Evolutionary conservation across 2,329 filamentous ascomycete species (phyloP).

Genomic region (Diaporthe sp.): DNA sequence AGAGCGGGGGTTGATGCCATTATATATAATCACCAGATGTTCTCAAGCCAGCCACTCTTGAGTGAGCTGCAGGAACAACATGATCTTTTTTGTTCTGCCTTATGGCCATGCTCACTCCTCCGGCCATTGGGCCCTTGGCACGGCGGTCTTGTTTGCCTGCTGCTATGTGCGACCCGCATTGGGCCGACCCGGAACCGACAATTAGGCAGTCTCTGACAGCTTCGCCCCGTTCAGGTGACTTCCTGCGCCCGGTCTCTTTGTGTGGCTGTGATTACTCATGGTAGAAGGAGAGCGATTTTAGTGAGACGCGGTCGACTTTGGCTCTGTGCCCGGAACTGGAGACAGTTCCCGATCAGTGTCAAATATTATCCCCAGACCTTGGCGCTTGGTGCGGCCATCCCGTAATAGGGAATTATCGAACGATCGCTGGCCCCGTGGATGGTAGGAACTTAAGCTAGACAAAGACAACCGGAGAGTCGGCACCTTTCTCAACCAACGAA

Average conservation of each 20-base stretch:
- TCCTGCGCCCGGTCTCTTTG: slow-evolving; percentile 23
- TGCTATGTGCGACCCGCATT: slow-evolving; percentile 15
- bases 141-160: neutral
- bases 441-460: neutral
- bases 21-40: slow-evolving; percentile 4
- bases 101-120: neutral
- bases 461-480: slow-evolving; percentile 10
- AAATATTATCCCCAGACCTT: slow-evolving; percentile 7
- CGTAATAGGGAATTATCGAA: neutral
- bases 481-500: neutral
- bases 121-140: slow-evolving; percentile 23
- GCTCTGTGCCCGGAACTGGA: neutral
- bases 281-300: neutral
- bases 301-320: neutral
- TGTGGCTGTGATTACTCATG: slow-evolving; percentile 26
- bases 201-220: neutral
- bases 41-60: neutral
- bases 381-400: neutral
- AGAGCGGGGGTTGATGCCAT: neutral
- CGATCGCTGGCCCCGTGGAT: neutral
- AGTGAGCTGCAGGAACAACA: slow-evolving; percentile 2
- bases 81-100: slow-evolving; percentile 30
- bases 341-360: neutral
- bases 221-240: slow-evolving; percentile 28
- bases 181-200: slow-evolving; percentile 23